Evolutionary conservation across 2,329 filamentous ascomycete genomes (phyloP), one percentile per base, ranked within the genome.

Genomic region (Penicillium sp.): DNA sequence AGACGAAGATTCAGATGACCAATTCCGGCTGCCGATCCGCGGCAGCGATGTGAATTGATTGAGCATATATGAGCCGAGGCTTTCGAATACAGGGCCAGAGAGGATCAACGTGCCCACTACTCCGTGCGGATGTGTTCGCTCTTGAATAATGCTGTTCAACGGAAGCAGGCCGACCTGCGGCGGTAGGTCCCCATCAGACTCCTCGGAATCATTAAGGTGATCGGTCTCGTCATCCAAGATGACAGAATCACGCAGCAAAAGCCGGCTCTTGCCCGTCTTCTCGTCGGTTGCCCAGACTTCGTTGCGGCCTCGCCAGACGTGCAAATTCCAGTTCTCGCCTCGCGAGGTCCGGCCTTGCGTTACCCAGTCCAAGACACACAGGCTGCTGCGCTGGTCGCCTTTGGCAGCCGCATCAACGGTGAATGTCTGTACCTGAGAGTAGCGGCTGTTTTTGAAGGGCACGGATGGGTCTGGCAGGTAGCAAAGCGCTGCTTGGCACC

Each of bases 321-420:
- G 75, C 53, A 96, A 84, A 59, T 84, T 85, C 93, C 93, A 98
- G 55, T 89, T 80, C 72, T 98, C 93, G 23, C 90, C 91, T 41
- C 88, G 81, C 4, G 93, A 91, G 4, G 79, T 82, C 15, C 93
- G 82, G 6, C 93, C 93, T 64, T 92, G 88, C 2, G 85, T 95
- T 6, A 97, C 90, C 93, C 93, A 98, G 69, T 98, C 93, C 40
- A 95, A 75, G 2, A 95, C 78, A 65, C 90, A 95, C 12, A 97
- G 72, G 35, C 86, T 59, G 77, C 81, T 69, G 8, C 67, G 60
- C 29, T 65, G 46, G 72, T 47, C 57, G 52, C 56, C 61, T 48
- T 54, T 63, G 5, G 74, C 71, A 6, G 65, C 68, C 49, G 62
- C 69, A 43, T 75, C 75, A 44, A 86, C 70, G 31, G 79, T 79